Percentiles rank a stretch among this genome's conserved stretches.
Conservation (phyloP, 2,329 filamentous ascomycete species). For the Colletotrichum musicola region DNA sequence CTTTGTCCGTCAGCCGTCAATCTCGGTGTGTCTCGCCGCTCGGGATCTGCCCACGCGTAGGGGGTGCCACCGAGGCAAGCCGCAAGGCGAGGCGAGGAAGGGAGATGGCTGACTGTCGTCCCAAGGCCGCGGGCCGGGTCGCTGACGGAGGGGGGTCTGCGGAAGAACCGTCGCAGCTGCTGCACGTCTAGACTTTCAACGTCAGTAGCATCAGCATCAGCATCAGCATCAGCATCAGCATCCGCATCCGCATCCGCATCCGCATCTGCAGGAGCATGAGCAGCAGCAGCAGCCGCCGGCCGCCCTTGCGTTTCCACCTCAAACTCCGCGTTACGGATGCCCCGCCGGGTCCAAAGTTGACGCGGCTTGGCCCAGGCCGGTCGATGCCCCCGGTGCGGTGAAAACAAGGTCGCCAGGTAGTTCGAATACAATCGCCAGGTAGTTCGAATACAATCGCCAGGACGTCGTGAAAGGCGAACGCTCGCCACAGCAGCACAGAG, state of each 20-base stretch:
- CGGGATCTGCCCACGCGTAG: not conserved
- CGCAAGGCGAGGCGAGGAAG: not conserved
- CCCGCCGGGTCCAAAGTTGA: slow-evolving; percentile 22
- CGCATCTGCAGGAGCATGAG: not conserved
- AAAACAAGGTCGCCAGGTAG: not conserved
- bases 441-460: slow-evolving; percentile 3
- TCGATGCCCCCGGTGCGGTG: no score
- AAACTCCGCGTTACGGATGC: slow-evolving; percentile 11
- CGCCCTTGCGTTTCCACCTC: slow-evolving; percentile 16
- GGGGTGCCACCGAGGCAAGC: not conserved
- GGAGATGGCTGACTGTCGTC: slow-evolving; percentile 7
- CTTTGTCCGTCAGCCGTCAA: slow-evolving; percentile 17
- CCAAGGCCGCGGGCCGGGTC: slow-evolving; percentile 23
- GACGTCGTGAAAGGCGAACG: not conserved
- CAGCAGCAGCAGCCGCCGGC: slow-evolving; percentile 10
- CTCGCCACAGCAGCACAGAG: not conserved
- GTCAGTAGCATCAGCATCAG: not conserved
- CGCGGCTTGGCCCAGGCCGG: slow-evolving; percentile 9
- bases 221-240: no score
- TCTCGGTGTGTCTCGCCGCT: slow-evolving; percentile 13
- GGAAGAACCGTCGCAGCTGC: slow-evolving; percentile 18
- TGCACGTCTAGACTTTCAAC: slow-evolving; percentile 28
- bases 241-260: no score
- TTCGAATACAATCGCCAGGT: slow-evolving; percentile 4
- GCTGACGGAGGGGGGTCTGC: not conserved